Percentiles rank a stretch among this genome's conserved stretches.
Evolutionary conservation across 768 basidiomycete genomes (phyloP).

Genomic region (Trametes punicea): DNA sequence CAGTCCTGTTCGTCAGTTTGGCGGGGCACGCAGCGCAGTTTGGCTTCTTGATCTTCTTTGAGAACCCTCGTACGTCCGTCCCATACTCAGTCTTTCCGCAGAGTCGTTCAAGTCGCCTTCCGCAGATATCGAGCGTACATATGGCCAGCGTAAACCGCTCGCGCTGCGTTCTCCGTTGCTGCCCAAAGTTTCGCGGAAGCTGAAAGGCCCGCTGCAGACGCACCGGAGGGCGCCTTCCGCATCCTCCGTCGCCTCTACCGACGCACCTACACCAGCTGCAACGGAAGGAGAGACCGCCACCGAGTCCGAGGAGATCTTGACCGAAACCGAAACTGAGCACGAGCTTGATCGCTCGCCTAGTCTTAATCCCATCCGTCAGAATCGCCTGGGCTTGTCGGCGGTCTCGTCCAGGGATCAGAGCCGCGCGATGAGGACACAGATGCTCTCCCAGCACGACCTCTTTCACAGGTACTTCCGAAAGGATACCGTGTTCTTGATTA

Average conservation of each 20-base stretch:
- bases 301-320: constrained; percentile 63
- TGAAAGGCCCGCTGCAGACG: constrained; percentile 11
- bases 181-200: constrained; percentile 20
- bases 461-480: constrained; percentile 87
- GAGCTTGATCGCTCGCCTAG: constrained; percentile 29
- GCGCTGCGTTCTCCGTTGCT: constrained; percentile 74
- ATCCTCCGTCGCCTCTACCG: constrained; percentile 16
- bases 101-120: not conserved
- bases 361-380: constrained; percentile 9
- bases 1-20: constrained; percentile 91
- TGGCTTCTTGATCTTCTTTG: constrained; percentile 91
- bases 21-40: constrained; percentile 95
- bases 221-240: constrained; percentile 28
- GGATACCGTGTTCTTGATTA: constrained; percentile 76
- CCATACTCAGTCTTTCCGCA: not conserved
- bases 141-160: constrained; percentile 88
- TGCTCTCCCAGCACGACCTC: constrained; percentile 79
- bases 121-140: constrained; percentile 52
- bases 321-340: constrained; percentile 53
- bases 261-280: constrained; percentile 50
- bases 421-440: constrained; percentile 3
- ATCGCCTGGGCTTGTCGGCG: constrained; percentile 1
- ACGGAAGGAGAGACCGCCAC: constrained; percentile 75
- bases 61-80: constrained; percentile 82
- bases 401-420: constrained; percentile 1